phyloP scores from a whole-genome alignment of 2,329 filamentous ascomycete species.

The Trichoderma breve region DNA sequence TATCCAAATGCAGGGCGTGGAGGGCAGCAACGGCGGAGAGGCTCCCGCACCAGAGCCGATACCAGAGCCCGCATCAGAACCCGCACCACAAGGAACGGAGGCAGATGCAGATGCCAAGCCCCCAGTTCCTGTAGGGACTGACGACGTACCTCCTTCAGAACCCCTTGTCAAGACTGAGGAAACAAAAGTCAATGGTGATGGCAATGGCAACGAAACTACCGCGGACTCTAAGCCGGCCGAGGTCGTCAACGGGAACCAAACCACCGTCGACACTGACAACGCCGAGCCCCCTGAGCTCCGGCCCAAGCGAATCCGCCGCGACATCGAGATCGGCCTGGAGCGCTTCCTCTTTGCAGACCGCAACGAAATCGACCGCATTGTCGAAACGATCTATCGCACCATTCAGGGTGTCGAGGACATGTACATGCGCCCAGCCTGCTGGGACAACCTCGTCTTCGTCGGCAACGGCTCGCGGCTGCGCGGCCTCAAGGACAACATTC shows the following conservation, averaged over 20 bases:
- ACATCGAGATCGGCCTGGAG: constrained; percentile 76
- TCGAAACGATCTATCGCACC: constrained; percentile 77
- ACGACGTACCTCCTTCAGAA: constrained; percentile 15
- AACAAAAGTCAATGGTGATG: neutral
- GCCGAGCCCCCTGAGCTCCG: constrained; percentile 41
- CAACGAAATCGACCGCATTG: constrained; percentile 77
- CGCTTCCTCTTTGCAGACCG: constrained; percentile 69
- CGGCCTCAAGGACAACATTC: constrained; percentile 86
- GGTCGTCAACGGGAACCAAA: constrained; percentile 23
- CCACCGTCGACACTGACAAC: neutral
- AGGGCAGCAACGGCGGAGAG: constrained; percentile 24
- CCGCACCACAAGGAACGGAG: constrained; percentile 11
- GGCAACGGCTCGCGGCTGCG: constrained; percentile 74
- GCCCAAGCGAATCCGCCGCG: constrained; percentile 58
- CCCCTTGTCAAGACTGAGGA: constrained; percentile 28
- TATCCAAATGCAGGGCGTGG: constrained; percentile 30
- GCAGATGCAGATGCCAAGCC: neutral
- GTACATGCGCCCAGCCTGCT: constrained; percentile 79
- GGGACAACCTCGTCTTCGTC: constrained; percentile 89
- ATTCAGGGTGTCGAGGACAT: constrained; percentile 81
- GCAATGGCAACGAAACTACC: neutral
- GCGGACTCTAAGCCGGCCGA: constrained; percentile 23
- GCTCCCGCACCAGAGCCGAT: neutral
- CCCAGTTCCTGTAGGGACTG: constrained; percentile 18
- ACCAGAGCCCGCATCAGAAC: neutral